phyloP scores from a whole-genome alignment of 225 moss, liverwort and hornwort genomes.

The Asterella californica region DNA sequence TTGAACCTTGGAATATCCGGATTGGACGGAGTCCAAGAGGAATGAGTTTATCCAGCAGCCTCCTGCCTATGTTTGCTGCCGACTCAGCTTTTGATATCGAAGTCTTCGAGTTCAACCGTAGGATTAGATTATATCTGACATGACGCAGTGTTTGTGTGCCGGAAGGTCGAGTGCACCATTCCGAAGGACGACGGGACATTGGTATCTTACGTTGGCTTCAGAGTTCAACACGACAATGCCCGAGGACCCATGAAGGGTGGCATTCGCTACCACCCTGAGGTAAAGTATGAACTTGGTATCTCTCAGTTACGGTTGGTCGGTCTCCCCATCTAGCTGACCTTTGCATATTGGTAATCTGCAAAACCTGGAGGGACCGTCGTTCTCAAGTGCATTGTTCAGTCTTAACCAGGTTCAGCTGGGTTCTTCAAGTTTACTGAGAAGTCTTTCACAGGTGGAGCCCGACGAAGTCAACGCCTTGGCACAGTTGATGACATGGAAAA shows the following conservation, averaged over 20 bases:
- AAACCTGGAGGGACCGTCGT: neutral
- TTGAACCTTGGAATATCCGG: neutral
- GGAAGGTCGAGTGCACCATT: conserved; percentile 93
- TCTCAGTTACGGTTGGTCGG: no score
- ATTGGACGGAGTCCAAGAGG: neutral
- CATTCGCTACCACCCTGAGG: conserved; percentile 94
- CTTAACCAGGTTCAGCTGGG: neutral
- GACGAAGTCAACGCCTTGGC: conserved; percentile 94
- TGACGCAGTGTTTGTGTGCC: neutral
- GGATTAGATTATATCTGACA: neutral
- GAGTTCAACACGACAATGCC: conserved; percentile 92
- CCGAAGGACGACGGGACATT: conserved; percentile 95
- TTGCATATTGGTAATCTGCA: neutral
- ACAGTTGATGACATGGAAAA: conserved; percentile 98
- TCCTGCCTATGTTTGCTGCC: neutral
- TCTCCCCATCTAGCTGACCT: no score
- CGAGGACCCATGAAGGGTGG: conserved; percentile 99
- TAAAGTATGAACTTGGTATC: conserved; percentile 16
- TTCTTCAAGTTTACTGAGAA: neutral
- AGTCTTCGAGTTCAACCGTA: neutral
- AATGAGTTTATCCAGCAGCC: no score
- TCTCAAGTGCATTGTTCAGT: neutral
- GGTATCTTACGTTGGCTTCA: conserved; percentile 80
- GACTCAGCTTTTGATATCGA: neutral
- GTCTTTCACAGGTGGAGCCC: conserved; percentile 71